These are phyloP conservation scores for Sugiyamaella pinicola DNA, from an alignment of 1,139 yeast genomes.

Conservation along the genomic window DNA sequence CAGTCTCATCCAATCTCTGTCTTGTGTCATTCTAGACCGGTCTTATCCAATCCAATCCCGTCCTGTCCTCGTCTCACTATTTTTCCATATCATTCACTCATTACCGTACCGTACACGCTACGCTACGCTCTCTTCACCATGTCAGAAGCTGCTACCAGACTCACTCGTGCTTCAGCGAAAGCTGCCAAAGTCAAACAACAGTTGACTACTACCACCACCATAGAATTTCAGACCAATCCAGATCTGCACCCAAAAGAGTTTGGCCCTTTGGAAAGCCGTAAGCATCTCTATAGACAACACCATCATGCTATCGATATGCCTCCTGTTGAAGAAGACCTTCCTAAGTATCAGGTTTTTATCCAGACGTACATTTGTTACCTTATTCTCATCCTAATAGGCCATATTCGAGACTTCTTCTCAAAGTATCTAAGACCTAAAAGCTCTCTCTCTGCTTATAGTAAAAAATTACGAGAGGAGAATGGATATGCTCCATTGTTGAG, in stretches of 20 bases:
- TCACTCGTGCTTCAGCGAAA: slow-evolving; percentile 3
- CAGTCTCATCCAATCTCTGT: too few species aligned
- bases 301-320: slow-evolving; percentile 34
- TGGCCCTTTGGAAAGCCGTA: slow-evolving; percentile 30
- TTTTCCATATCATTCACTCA: too few species aligned
- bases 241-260: slow-evolving; percentile 32
- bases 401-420: slow-evolving; percentile 85
- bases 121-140: too few species aligned
- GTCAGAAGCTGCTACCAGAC: slow-evolving; percentile 6
- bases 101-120: too few species aligned
- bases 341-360: slow-evolving; percentile 76
- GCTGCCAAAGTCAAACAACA: background rate
- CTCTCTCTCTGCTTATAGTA: slow-evolving; percentile 24
- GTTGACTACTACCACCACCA: background rate
- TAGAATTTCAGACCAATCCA: background rate
- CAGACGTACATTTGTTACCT: slow-evolving; percentile 84
- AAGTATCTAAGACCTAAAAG: slow-evolving; percentile 50
- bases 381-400: slow-evolving; percentile 83
- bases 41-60: too few species aligned
- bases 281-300: slow-evolving; percentile 47
- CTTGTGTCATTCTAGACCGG: too few species aligned
- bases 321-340: slow-evolving; percentile 61
- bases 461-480: slow-evolving; percentile 69
- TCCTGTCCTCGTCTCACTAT: too few species aligned
- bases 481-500: slow-evolving; percentile 98